A percentile compares a stretch with the other conserved stretches of the same genome.
phyloP scores from a whole-genome alignment of 768 basidiomycete species.

The Rhodotorula sphaerocarpa region DNA sequence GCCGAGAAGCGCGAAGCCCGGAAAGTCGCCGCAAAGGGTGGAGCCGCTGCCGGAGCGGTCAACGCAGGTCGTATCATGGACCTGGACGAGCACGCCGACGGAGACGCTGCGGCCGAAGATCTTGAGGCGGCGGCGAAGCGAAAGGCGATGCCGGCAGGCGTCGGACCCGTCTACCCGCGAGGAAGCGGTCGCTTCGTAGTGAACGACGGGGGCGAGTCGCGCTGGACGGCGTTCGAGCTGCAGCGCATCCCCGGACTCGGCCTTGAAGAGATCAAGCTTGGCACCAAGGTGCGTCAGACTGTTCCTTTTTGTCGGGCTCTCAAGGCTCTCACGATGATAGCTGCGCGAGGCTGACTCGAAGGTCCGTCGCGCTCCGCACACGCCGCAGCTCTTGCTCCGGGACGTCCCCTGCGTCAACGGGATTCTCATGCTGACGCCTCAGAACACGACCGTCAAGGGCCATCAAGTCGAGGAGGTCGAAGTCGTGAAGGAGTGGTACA shows the following conservation, averaged over 20 bases:
- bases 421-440: slow-evolving; percentile 16
- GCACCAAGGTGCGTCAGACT: slow-evolving; percentile 28
- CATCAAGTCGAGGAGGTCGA: slow-evolving; percentile 24
- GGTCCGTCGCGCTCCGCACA: neutral
- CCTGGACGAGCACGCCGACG: neutral
- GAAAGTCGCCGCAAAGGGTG: neutral
- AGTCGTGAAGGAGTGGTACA: neutral
- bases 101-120: neutral
- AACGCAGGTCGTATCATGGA: slow-evolving; percentile 6
- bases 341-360: no score
- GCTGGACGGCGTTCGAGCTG: slow-evolving; percentile 15
- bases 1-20: slow-evolving; percentile 14
- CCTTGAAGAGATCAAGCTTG: slow-evolving; percentile 21
- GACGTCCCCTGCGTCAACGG: slow-evolving; percentile 13
- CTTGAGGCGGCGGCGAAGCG: slow-evolving; percentile 3
- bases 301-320: neutral
- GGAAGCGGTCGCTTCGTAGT: slow-evolving; percentile 17
- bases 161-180: slow-evolving; percentile 9
- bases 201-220: slow-evolving; percentile 9
- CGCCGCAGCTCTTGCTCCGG: slow-evolving; percentile 4
- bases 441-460: slow-evolving; percentile 27
- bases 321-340: no score
- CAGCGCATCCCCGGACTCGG: slow-evolving; percentile 9
- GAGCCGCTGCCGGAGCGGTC: neutral
- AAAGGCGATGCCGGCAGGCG: neutral